These are phyloP conservation scores for Jatropha podagrica DNA, from an alignment of 441 rosid genomes.

Conservation along the genomic window DNA sequence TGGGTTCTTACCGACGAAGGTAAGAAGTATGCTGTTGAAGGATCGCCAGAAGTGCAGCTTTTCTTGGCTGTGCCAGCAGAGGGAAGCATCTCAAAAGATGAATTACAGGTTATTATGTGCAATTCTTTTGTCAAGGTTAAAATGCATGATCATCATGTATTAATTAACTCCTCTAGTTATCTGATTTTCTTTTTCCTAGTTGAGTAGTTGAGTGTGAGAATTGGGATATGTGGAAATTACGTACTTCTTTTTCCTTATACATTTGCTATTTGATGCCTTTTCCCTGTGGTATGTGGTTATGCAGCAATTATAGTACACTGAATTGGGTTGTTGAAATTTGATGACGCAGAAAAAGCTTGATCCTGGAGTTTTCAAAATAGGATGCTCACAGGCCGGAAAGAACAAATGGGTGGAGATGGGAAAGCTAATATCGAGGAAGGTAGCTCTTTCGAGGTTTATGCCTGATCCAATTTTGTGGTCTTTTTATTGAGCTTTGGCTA, in stretches of 20 bases:
- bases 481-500: not conserved
- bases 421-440: slow-evolving; percentile 83
- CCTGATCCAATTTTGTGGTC: not conserved
- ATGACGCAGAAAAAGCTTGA: slow-evolving; percentile 65
- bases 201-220: not conserved
- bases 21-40: slow-evolving; percentile 59
- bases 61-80: slow-evolving; percentile 71
- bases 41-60: slow-evolving; percentile 79
- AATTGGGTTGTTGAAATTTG: slow-evolving; percentile 20
- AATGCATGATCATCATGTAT: not conserved
- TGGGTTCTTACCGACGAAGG: slow-evolving; percentile 92
- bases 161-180: not conserved
- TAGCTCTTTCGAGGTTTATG: slow-evolving; percentile 19
- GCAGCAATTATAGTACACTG: not conserved
- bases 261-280: not conserved
- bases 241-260: not conserved
- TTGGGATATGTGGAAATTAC: not conserved
- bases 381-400: slow-evolving; percentile 71
- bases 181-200: not conserved
- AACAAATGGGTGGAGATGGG: slow-evolving; percentile 94
- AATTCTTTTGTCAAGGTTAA: not conserved
- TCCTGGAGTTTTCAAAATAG: slow-evolving; percentile 67
- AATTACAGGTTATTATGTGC: slow-evolving; percentile 52
- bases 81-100: slow-evolving; percentile 75
- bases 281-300: not conserved